A percentile compares a stretch with the other conserved stretches of the same genome.
Conservation (phyloP, 75 land plant species). For the Sequoia sempervirens region DNA sequence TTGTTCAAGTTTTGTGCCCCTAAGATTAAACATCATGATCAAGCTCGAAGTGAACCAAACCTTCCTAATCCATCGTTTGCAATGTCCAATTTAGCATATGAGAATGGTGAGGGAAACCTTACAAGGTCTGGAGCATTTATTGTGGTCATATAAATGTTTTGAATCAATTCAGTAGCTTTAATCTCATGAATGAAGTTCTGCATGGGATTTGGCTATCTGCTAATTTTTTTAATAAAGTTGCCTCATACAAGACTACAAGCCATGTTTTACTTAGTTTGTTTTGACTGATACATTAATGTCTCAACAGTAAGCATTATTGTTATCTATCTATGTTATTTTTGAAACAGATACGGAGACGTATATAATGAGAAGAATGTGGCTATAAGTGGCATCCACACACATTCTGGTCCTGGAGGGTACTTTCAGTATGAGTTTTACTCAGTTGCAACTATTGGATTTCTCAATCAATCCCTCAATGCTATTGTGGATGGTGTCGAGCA, state of each 20-base stretch:
- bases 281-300: not conserved
- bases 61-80: not conserved
- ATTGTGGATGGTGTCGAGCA: conserved; percentile 93
- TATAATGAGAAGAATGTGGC: conserved; percentile 94
- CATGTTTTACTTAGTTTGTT: not conserved
- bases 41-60: not conserved
- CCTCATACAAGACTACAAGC: not conserved
- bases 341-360: conserved; percentile 57
- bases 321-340: not conserved
- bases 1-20: not conserved
- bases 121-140: not conserved
- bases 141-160: not conserved
- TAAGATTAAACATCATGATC: not conserved
- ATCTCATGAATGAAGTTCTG: not conserved
- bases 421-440: conserved; percentile 83
- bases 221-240: not conserved
- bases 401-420: conserved; percentile 99
- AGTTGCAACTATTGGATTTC: conserved; percentile 93
- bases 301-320: not conserved
- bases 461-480: conserved; percentile 88
- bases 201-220: not conserved
- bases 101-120: not conserved
- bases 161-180: not conserved
- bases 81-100: not conserved
- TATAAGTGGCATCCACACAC: conserved; percentile 97